phyloP scores from a whole-genome alignment of 495 filamentous ascomycete species.

The Aspergillus diversus region DNA sequence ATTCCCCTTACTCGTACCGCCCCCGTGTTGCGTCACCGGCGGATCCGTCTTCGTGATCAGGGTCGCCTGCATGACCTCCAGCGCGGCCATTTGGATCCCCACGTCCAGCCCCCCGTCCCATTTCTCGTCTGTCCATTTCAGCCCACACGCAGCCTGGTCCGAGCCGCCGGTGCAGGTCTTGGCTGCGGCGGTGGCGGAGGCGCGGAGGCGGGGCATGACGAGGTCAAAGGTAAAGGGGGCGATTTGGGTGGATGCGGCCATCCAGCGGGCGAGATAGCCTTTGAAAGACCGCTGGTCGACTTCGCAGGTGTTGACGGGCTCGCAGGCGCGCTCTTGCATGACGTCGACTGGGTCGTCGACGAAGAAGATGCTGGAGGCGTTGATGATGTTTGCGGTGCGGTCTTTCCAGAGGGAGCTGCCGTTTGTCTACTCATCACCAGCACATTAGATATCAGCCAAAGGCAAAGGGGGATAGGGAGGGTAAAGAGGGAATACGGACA shows the following conservation, averaged over 20 bases:
- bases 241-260: constrained; percentile 69
- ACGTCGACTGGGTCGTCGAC: constrained; percentile 45
- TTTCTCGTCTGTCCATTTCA: constrained; percentile 60
- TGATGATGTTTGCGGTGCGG: constrained; percentile 61
- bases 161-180: constrained; percentile 66
- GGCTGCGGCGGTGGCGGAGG: constrained; percentile 71
- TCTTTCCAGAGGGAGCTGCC: constrained; percentile 57
- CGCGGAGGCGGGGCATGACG: constrained; percentile 67
- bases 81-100: constrained; percentile 73
- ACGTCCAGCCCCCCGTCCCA: constrained; percentile 63
- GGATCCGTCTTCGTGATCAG: constrained; percentile 48
- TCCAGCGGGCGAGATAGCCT: constrained; percentile 82
- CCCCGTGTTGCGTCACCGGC: constrained; percentile 66
- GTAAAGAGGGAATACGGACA: constrained; percentile 24
- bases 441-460: background rate
- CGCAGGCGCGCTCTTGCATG: constrained; percentile 70
- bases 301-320: constrained; percentile 62
- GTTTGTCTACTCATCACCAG: constrained; percentile 24
- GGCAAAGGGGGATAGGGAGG: background rate
- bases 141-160: constrained; percentile 60
- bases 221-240: constrained; percentile 65
- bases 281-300: constrained; percentile 85
- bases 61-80: constrained; percentile 69
- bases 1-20: constrained; percentile 77
- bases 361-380: constrained; percentile 60